Conservation (phyloP, 2,329 filamentous ascomycete species). For the Sporothrix inflata region DNA sequence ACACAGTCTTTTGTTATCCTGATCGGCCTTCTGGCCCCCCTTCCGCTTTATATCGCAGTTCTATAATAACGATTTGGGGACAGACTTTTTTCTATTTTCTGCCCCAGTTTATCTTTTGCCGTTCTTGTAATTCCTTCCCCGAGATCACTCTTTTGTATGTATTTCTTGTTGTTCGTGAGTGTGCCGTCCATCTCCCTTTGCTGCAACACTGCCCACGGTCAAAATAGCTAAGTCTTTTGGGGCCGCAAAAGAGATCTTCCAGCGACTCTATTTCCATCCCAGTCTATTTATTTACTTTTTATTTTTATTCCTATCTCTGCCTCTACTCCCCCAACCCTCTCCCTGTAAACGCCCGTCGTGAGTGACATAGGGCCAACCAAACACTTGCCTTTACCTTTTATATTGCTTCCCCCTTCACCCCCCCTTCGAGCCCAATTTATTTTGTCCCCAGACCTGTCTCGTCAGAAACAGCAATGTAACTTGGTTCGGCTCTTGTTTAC, state of each 20-base stretch:
- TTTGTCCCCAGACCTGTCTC: slow-evolving; percentile 18
- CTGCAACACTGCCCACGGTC: not conserved
- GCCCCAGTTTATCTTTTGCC: slow-evolving; percentile 1
- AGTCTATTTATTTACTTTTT: not conserved
- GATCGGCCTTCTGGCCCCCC: not conserved
- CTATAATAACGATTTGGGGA: not conserved
- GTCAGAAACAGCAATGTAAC: slow-evolving; percentile 28
- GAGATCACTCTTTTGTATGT: not conserved
- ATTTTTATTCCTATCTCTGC: not conserved
- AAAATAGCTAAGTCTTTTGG: not conserved
- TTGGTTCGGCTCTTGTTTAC: slow-evolving; percentile 4
- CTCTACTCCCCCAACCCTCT: not conserved
- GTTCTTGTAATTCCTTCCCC: not conserved
- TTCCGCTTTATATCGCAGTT: not conserved
- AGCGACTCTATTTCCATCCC: not conserved
- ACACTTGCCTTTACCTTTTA: not conserved
- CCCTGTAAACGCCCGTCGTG: not conserved
- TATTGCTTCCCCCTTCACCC: not conserved
- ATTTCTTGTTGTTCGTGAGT: too few species aligned
- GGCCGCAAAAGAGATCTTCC: not conserved
- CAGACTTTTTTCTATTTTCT: not conserved
- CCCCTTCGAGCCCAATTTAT: not conserved
- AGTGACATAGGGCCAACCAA: not conserved
- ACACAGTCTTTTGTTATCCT: not conserved
- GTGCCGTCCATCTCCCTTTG: not conserved